Base-by-base conservation (phyloP, 371 early-diverging fungal genomes). In the Syncephalastrum racemosum region DNA sequence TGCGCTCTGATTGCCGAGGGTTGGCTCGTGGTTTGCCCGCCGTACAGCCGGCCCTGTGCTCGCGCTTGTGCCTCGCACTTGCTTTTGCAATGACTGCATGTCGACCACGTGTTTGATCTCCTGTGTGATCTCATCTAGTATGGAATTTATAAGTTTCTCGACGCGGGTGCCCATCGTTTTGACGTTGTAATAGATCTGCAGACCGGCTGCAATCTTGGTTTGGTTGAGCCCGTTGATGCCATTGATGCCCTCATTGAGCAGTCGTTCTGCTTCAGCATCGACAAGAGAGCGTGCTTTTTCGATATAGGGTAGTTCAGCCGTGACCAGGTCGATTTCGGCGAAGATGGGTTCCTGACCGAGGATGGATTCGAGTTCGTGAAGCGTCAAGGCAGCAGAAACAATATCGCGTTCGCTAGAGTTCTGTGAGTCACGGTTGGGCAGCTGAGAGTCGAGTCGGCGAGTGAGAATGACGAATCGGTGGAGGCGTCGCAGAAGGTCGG, bases 171-270 rank as follows among this genome's bases (percentile, higher is more conserved):
- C 75, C 71, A 90, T 71, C 40, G 79, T 65, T 31, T 82, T 78
- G 51, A 92, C 71, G 51, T 89, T 89, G 46, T 85, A 79, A 62
- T 87, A 90, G 5, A 92, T 86, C 51, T 90, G 92, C 49, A 92
- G 74, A 4, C 88, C 86, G 12, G 85, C 71, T 18, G 90, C 89
- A 59, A 92, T 83, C 39, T 87, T 86, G 4, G 86, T 71, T 64
- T 89, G 87, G 53, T 86, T 85, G 66, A 86, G 82, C 36, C 36
- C 36, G 10, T 31, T 5, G n/a, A n/a, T n/a, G 0, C 75, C 50
- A 1, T 67, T 68, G 41, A 90, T 69, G 1, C 91, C 89, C 23
- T 81, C 78, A 24, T 77, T 72, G 13, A 91, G 60, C 45, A 85
- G 62, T 4, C 72, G 62, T 39, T 79, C 77, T 0, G 88, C 90